Base-by-base conservation (phyloP, 2,329 filamentous ascomycete genomes). In the Colletotrichum tropicicola region DNA sequence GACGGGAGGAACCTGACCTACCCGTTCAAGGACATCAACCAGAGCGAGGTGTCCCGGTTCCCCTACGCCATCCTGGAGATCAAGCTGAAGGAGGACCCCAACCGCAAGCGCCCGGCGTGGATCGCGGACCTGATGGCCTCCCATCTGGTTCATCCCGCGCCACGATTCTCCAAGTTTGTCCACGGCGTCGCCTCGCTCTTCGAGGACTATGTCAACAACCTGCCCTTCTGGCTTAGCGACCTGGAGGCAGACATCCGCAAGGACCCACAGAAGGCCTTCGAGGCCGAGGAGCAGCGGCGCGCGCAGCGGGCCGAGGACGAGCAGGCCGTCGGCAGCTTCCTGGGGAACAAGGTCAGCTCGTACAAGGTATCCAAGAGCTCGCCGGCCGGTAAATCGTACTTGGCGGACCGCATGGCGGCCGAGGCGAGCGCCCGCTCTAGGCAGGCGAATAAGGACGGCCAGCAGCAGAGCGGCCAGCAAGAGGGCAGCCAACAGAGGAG, bases 151-250 rank as follows among this genome's bases (percentile, higher is more conserved):
- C 94, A 97, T 75, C 89, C 94, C 47, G 90, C 92, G 0, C 93
- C 94, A 2, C 89, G 92, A 53, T 99, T 99, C 80, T 98, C 94
- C 72, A 99, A 99, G 77, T 99, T 98, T 71, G 92, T 97, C 3
- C 95, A 99, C 72, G 96, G 96, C 66, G 90, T 97, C 5, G 94
- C 95, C 7, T 90, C 91, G 39, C 85, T 99, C 2, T 98, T 98
- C 70, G 96, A 98, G 73, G 93, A 99, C 77, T 89, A 97, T 73
- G 94, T 99, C 77, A 98, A 98, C 80, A 94, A 89, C 68, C 89
- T 98, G 73, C 96, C 96, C 13, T 98, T 98, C 82, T 99, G 96
- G 96, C 87, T 98, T 32, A 91, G 91, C 72, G 92, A 97, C 68
- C 85, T 98, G 44, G 95, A 98, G 74, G 92, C 88, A 30, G 96